Base-by-base conservation (phyloP, 306 rosid species). In the Prunus davidiana region DNA sequence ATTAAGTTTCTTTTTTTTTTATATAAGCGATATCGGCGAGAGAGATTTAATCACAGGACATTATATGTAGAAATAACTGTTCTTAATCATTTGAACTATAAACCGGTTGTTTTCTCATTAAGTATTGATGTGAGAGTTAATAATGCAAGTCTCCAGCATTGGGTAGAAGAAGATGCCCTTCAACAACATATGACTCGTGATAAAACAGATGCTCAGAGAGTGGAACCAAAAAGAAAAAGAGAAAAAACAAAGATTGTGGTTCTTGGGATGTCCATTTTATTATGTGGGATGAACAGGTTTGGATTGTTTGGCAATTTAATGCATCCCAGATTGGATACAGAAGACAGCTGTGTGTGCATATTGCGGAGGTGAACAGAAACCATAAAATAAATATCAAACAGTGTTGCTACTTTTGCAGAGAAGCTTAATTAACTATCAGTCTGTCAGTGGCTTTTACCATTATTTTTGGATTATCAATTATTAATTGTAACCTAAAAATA, bases 51-150 rank as follows among this genome's bases (percentile, higher is more conserved):
- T 47, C 51, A 6, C 8, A 34, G 0, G 0, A 34, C 41, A 34
- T 34, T 0, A 34, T 34, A 5, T 34, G 8, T 0, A 34, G 0
- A 0, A 0, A 34, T 34, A 6, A 34, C 0, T 6, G 0, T 34
- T 34, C 8, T 34, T 34, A 34, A 34, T 34, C 41, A 34, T 34
- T 1, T 34, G 2, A 5, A 5, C 6, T 32, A 1, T 32, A 32
- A 32, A 32, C 38, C 7, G 38, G 1, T 32, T 32, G 7, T 32
- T 32, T 34, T 34, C 38, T 34, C 7, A 34, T 1, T 1, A 34
- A 1, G 43, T 6, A 38, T 6, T 6, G 41, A 38, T 7, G 43
- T 38, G 43, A 38, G 43, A 38, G 43, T 38, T 38, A 38, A 7
- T 38, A 6, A 38, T 38, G 43, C 43, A 38, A 38, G 43, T 38